Evolutionary conservation across 257 asterid genomes (phyloP), one percentile per base, ranked within the genome.

Genomic region (Solanum megistacrolobum): DNA sequence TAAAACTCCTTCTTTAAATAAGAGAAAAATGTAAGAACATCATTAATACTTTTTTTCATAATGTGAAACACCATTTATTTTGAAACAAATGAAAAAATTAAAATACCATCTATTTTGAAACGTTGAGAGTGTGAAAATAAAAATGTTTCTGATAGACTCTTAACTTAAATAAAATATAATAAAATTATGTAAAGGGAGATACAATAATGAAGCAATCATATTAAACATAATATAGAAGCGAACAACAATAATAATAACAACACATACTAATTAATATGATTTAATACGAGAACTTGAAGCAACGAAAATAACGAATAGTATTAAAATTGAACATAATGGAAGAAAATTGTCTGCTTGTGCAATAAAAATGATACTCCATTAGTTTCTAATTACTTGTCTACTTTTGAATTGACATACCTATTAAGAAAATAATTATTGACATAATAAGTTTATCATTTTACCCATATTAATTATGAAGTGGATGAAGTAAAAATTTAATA

Each of bases 101-200:
- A 23, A 60, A 55, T 0, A 55, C 4, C 5, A 55, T 20, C 4
- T 55, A 55, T 20, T 55, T 55, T 55, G 4, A 3, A 18, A 55
- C n/a, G 1, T 18, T 6, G 11, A 0, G 0, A 55, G 11, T 18
- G 8, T 18, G 7, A 66, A 66, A 1, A 5, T 66, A 25, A 0
- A 25, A 3, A 11, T 25, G 1, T 65, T 5, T 66, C 1, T 6
- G 4, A 25, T 66, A 66, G 1, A 66, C 0, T 0, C 9, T 25
- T 5, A 66, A 12, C 31, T 25, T 1, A 11, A 66, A 1, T 5
- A 65, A 65, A 25, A 65, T 6, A 5, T 25, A 25, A 9, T 12
- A 25, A 55, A 65, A n/a, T 9, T 62, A 23, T 9, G 31, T 4
- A 4, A n/a, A n/a, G 4, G 2, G 6, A 60, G 3, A 9, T 60